Evolutionary conservation across 1,139 yeast genomes (phyloP).

Genomic region (Pichia sp.): DNA sequence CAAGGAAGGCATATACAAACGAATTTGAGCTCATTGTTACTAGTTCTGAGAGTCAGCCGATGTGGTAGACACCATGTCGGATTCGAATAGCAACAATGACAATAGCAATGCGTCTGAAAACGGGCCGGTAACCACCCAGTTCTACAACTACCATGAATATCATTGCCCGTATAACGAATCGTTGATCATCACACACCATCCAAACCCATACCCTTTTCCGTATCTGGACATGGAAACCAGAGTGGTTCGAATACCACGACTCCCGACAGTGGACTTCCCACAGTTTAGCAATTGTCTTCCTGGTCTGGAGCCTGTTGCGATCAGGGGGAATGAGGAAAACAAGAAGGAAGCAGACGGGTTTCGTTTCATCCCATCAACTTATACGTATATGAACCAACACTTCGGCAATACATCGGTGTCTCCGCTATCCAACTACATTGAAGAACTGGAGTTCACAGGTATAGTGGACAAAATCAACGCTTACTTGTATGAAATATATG

Average conservation of each 20-base stretch:
- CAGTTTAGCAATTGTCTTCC: slow-evolving; percentile 57
- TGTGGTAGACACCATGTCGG: neutral
- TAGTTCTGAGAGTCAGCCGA: neutral
- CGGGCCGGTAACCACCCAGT: slow-evolving; percentile 26
- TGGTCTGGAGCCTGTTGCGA: slow-evolving; percentile 35
- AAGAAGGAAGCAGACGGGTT: slow-evolving; percentile 9
- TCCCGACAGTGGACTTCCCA: slow-evolving; percentile 45
- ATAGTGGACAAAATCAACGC: slow-evolving; percentile 47
- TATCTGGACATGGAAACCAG: slow-evolving; percentile 38
- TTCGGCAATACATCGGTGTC: slow-evolving; percentile 54
- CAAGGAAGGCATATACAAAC: neutral
- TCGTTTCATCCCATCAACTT: slow-evolving; percentile 7
- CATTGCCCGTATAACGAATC: slow-evolving; percentile 36
- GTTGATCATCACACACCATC: slow-evolving; percentile 60
- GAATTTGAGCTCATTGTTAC: no score
- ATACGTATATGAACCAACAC: slow-evolving; percentile 34
- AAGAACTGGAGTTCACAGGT: slow-evolving; percentile 36
- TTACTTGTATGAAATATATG: slow-evolving; percentile 9
- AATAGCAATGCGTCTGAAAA: neutral
- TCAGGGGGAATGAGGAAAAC: slow-evolving; percentile 2
- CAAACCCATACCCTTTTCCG: slow-evolving; percentile 43
- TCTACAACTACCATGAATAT: slow-evolving; percentile 67
- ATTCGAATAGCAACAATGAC: neutral
- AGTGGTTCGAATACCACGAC: slow-evolving; percentile 60
- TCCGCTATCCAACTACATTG: slow-evolving; percentile 46